These are phyloP conservation scores for Rostrohypoxylon terebratum DNA, from an alignment of 495 filamentous ascomycete species.

Conservation along the genomic window DNA sequence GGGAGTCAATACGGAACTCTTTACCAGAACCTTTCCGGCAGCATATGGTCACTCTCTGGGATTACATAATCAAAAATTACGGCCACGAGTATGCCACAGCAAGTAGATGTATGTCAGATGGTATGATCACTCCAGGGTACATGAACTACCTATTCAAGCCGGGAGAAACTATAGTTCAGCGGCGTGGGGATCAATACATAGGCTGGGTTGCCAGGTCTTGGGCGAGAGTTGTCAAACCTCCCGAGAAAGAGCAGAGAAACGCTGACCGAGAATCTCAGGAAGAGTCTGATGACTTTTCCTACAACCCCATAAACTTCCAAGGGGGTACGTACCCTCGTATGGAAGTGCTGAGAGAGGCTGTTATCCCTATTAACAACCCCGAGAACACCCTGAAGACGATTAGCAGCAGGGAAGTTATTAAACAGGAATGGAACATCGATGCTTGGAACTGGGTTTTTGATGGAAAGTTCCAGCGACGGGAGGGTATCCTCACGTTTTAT, in stretches of 20 bases:
- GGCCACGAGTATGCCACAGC: background rate
- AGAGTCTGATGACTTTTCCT: too few relatives aligned
- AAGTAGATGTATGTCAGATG: background rate
- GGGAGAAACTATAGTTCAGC: background rate
- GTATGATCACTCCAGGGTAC: background rate
- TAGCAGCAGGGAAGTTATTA: background rate
- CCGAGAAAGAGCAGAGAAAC: background rate
- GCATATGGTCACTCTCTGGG: background rate
- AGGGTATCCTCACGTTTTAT: background rate
- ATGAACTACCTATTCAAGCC: background rate
- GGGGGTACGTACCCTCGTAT: too few relatives aligned
- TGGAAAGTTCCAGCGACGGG: background rate
- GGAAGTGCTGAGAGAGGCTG: background rate
- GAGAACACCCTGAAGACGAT: background rate
- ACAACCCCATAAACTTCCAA: too few relatives aligned
- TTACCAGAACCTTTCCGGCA: background rate
- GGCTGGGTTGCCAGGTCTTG: background rate
- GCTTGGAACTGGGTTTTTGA: background rate
- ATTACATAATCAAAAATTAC: background rate
- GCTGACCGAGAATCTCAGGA: too few relatives aligned
- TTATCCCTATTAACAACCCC: background rate
- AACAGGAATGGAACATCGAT: background rate
- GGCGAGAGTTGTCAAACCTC: background rate
- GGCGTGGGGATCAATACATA: background rate
- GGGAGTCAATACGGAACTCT: background rate